These are phyloP conservation scores for Syncephalastrum sp. DNA, from an alignment of 371 early-diverging fungal genomes.

Conservation along the genomic window DNA sequence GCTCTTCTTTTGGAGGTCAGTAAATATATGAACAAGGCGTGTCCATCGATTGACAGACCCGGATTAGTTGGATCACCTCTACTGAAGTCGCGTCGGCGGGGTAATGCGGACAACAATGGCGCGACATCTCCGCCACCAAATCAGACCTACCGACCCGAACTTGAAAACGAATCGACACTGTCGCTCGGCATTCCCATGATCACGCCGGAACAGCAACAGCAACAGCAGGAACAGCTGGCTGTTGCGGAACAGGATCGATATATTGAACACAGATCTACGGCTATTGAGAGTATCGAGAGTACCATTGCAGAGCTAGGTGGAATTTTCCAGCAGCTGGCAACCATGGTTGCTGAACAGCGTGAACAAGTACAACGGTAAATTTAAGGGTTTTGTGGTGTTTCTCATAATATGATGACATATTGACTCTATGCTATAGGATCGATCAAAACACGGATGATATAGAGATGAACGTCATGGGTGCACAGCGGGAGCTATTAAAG, in stretches of 20 bases:
- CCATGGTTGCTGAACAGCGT: conserved; percentile 93
- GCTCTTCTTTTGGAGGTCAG: conserved; percentile 31
- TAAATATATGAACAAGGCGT: neutral
- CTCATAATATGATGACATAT: neutral
- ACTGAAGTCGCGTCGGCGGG: conserved; percentile 47
- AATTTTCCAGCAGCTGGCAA: conserved; percentile 92
- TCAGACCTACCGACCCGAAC: conserved; percentile 13
- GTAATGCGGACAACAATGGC: conserved; percentile 48
- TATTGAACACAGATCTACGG: conserved; percentile 81
- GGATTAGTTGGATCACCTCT: conserved; percentile 58
- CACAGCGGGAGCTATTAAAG: conserved; percentile 86
- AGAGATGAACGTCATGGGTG: conserved; percentile 88
- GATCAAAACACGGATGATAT: conserved; percentile 95
- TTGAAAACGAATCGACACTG: conserved; percentile 40
- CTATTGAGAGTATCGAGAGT: conserved; percentile 94
- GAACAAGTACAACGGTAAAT: conserved; percentile 87
- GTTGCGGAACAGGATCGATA: conserved; percentile 63
- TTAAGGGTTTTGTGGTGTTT: neutral
- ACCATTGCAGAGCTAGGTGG: conserved; percentile 97
- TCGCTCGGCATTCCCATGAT: conserved; percentile 53
- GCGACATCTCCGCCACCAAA: conserved; percentile 40
- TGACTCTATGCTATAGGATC: conserved; percentile 56
- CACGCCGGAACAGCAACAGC: conserved; percentile 47
- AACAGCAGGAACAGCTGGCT: conserved; percentile 62
- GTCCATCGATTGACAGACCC: neutral